Conservation (phyloP, 148 eudicot species). For the Nyssa sinensis region DNA sequence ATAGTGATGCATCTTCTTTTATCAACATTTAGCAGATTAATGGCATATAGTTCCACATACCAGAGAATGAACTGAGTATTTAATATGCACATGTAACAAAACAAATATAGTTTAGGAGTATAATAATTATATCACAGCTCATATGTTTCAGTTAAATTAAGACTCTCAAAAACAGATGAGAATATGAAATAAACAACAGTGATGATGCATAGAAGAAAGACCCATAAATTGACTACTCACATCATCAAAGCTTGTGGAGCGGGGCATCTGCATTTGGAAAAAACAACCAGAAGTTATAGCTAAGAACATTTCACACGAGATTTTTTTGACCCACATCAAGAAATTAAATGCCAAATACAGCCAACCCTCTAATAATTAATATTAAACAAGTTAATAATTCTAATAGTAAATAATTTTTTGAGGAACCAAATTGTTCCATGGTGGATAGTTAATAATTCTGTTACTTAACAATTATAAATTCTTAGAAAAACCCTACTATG, state of each 20-base stretch:
- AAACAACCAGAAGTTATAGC: not conserved
- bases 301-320: not conserved
- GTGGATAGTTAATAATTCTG: too few species aligned
- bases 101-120: not conserved
- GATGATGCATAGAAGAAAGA: not conserved
- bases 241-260: slow-evolving; percentile 10
- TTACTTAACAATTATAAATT: too few species aligned
- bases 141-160: not conserved
- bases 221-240: slow-evolving; percentile 4
- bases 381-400: too few species aligned
- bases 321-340: not conserved
- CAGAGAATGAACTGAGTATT: not conserved
- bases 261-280: slow-evolving; percentile 5
- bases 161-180: not conserved
- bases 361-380: too few species aligned
- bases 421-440: too few species aligned
- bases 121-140: not conserved
- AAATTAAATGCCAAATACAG: not conserved
- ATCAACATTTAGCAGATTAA: not conserved
- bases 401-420: too few species aligned
- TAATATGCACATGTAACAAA: not conserved
- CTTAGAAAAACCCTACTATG: too few species aligned
- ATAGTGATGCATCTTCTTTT: not conserved
- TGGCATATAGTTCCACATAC: not conserved
- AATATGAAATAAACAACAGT: not conserved